Evolutionary conservation across 2,329 filamentous ascomycete genomes (phyloP).

Genomic region (Exutisphaerella laricina): DNA sequence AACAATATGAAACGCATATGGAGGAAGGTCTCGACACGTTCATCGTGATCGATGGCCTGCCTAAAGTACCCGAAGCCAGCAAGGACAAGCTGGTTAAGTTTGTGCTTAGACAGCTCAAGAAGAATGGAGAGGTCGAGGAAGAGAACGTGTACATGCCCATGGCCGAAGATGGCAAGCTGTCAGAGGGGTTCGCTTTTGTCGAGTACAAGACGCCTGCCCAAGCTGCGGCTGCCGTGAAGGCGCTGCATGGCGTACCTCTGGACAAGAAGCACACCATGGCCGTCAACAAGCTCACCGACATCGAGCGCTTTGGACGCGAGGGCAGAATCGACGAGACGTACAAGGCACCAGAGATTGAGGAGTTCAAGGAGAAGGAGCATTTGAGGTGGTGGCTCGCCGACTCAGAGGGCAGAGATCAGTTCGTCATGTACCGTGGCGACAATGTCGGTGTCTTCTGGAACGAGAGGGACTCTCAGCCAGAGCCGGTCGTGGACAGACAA

Average conservation of each 20-base stretch:
- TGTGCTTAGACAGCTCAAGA: conserved; percentile 84
- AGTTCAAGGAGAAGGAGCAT: conserved; percentile 89
- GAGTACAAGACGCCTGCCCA: conserved; percentile 90
- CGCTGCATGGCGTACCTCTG: conserved; percentile 77
- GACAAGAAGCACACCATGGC: conserved; percentile 95
- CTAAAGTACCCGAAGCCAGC: conserved; percentile 80
- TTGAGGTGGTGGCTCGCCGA: conserved; percentile 90
- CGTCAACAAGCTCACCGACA: conserved; percentile 97
- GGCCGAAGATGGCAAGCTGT: conserved; percentile 70
- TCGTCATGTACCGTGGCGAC: conserved; percentile 88
- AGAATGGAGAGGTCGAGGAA: conserved; percentile 76
- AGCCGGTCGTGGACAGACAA: conserved; percentile 82
- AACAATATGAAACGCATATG: conserved; percentile 91
- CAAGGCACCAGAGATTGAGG: conserved; percentile 70
- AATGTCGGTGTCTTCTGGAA: conserved; percentile 97
- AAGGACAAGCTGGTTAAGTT: conserved; percentile 96
- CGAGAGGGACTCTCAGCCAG: conserved; percentile 86
- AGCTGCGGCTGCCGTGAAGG: conserved; percentile 81
- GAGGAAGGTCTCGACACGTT: conserved; percentile 96
- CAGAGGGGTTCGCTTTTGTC: conserved; percentile 90
- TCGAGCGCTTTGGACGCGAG: conserved; percentile 92
- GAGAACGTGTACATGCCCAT: conserved; percentile 92
- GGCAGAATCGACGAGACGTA: conserved; percentile 92
- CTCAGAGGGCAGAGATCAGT: conserved; percentile 84
- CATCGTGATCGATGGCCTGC: conserved; percentile 91